Evolutionary conservation across 2,329 filamentous ascomycete species (phyloP).

Genomic region (Karstenula rhodostoma): DNA sequence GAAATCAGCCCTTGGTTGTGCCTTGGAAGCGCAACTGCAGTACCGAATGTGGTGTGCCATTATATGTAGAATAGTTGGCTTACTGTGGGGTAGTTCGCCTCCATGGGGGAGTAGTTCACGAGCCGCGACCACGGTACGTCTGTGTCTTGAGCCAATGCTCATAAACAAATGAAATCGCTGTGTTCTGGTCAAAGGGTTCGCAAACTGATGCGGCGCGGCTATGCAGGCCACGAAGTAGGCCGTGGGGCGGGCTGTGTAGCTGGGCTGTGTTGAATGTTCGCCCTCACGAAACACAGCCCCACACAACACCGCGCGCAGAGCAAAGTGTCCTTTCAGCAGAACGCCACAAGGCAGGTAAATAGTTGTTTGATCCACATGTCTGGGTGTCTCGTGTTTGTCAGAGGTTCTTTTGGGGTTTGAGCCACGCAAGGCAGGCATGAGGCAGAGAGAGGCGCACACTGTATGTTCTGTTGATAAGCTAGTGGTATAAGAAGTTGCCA

Average conservation of each 20-base stretch:
- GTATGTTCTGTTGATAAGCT: neutral
- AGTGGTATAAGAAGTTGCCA: neutral
- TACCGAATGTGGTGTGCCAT: neutral
- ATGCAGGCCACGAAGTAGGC: slow-evolving; percentile 3
- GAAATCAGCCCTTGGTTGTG: slow-evolving; percentile 9
- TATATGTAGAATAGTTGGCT: neutral
- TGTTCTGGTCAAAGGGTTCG: neutral
- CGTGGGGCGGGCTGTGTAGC: slow-evolving; percentile 1
- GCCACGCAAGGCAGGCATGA: slow-evolving; percentile 15
- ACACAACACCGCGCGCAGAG: neutral
- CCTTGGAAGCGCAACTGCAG: slow-evolving; percentile 9
- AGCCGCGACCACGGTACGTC: neutral
- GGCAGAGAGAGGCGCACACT: neutral
- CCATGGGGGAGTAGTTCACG: neutral
- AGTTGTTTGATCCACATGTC: slow-evolving; percentile 1
- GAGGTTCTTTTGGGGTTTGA: neutral
- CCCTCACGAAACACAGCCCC: slow-evolving; percentile 1
- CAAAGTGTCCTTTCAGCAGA: neutral
- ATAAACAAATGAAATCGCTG: neutral
- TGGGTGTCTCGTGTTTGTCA: slow-evolving; percentile 4
- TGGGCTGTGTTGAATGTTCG: slow-evolving; percentile 2
- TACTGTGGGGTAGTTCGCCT: slow-evolving; percentile 7
- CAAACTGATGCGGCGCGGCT: slow-evolving; percentile 7
- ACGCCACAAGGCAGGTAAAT: slow-evolving; percentile 4
- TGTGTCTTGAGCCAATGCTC: neutral